These are phyloP conservation scores for Saccharomycopsis hybrid DNA, from an alignment of 1,139 yeast genomes.

Conservation along the genomic window DNA sequence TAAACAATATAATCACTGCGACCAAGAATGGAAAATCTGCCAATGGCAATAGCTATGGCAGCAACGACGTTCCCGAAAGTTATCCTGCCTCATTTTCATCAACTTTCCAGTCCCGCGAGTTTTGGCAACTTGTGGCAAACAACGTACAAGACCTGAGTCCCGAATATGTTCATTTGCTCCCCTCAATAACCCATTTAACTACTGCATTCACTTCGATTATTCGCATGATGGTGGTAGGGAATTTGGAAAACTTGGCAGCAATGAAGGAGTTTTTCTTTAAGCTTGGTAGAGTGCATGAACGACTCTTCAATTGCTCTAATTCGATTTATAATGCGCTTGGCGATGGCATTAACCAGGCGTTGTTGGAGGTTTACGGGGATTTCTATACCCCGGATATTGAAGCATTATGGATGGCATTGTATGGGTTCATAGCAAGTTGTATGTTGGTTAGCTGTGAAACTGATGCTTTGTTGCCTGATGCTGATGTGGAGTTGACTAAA, in stretches of 20 bases:
- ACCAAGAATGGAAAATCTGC: no score
- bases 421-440: slow-evolving; percentile 7
- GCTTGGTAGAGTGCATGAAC: slow-evolving; percentile 11
- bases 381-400: slow-evolving; percentile 6
- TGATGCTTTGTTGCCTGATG: neutral
- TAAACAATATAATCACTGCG: no score
- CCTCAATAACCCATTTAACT: slow-evolving; percentile 6
- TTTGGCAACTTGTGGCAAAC: slow-evolving; percentile 5
- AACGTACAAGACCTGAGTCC: neutral
- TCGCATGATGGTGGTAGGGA: slow-evolving; percentile 4
- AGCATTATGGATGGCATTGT: slow-evolving; percentile 7
- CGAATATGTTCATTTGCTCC: neutral
- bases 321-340: slow-evolving; percentile 2
- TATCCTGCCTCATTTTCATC: slow-evolving; percentile 2
- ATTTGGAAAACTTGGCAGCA: slow-evolving; percentile 1
- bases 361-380: slow-evolving; percentile 2
- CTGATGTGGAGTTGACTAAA: neutral
- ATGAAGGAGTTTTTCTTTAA: slow-evolving; percentile 13
- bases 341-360: slow-evolving; percentile 3
- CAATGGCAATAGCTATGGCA: neutral
- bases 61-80: neutral
- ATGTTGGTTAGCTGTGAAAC: slow-evolving; percentile 10
- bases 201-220: slow-evolving; percentile 6
- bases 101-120: slow-evolving; percentile 2
- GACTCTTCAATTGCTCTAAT: slow-evolving; percentile 5